A percentile compares a stretch with the other conserved stretches of the same genome.
Evolutionary conservation across 257 asterid species (phyloP).

Genomic region (Nyctanthes arbortristis): DNA sequence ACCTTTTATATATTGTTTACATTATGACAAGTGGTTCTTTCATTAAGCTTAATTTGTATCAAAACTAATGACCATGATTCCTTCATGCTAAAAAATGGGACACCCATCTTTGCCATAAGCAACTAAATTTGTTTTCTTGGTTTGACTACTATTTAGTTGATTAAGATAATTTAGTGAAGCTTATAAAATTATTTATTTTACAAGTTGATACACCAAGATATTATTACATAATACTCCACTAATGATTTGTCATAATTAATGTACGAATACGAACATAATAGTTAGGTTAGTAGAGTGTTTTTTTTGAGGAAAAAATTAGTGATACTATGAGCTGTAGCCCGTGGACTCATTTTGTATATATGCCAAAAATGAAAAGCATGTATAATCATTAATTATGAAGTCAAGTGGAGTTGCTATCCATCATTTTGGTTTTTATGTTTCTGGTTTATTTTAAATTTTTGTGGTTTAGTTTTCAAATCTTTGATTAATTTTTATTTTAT

Average conservation of each 20-base stretch:
- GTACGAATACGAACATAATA: slow-evolving; percentile 4
- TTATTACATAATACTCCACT: slow-evolving; percentile 24
- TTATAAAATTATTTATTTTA: neutral
- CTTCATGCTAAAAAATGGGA: slow-evolving; percentile 9
- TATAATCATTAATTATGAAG: slow-evolving; percentile 18
- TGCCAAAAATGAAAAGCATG: slow-evolving; percentile 21
- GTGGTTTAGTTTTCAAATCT: slow-evolving; percentile 5
- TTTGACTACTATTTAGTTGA: neutral
- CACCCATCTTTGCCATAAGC: slow-evolving; percentile 1
- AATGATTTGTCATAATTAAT: slow-evolving; percentile 30
- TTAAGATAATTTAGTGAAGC: slow-evolving; percentile 1
- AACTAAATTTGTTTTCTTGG: slow-evolving; percentile 2
- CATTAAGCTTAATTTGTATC: slow-evolving; percentile 37
- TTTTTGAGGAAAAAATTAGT: slow-evolving; percentile 24
- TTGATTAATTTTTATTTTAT: slow-evolving; percentile 1
- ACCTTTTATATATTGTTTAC: slow-evolving; percentile 21
- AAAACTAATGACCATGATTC: slow-evolving; percentile 27
- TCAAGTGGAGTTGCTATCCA: slow-evolving; percentile 32
- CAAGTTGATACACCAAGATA: slow-evolving; percentile 41
- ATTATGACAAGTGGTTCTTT: slow-evolving; percentile 41
- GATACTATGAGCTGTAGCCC: slow-evolving; percentile 30
- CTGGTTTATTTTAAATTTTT: neutral
- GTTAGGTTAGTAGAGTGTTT: neutral
- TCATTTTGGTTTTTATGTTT: slow-evolving; percentile 19
- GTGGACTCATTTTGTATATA: slow-evolving; percentile 22